Evolutionary conservation across 306 rosid species (phyloP).

Genomic region (Styphnolobium japonicum): DNA sequence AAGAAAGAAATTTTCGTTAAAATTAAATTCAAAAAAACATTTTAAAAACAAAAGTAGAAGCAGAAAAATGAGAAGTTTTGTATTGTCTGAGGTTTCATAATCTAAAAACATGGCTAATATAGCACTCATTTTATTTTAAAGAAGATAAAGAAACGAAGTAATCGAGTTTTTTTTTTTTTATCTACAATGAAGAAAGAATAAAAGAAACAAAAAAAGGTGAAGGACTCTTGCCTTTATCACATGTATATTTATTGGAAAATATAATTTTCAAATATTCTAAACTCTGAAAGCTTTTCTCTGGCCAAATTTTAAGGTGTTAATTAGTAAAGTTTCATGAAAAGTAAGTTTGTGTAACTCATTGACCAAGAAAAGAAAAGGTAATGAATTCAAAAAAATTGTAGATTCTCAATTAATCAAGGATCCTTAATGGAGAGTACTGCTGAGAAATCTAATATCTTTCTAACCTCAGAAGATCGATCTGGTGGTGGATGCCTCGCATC

Average conservation of each 20-base stretch:
- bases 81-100: neutral
- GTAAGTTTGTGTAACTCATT: conserved; percentile 19
- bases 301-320: conserved; percentile 21
- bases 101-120: neutral
- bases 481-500: conserved; percentile 52
- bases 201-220: neutral
- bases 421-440: neutral
- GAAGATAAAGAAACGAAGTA: neutral
- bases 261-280: conserved; percentile 4
- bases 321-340: conserved; percentile 39
- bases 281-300: conserved; percentile 27
- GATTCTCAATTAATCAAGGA: conserved; percentile 6
- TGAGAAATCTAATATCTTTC: neutral
- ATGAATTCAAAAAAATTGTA: neutral
- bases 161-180: neutral
- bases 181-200: neutral
- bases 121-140: neutral
- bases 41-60: neutral
- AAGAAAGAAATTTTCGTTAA: conserved; percentile 3
- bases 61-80: neutral
- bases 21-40: neutral
- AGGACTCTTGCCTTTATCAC: neutral
- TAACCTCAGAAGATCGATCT: conserved; percentile 86
- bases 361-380: neutral
- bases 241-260: neutral